Conservation (phyloP, 345 rosid genomes). For the Bruguiera gymnorhiza region DNA sequence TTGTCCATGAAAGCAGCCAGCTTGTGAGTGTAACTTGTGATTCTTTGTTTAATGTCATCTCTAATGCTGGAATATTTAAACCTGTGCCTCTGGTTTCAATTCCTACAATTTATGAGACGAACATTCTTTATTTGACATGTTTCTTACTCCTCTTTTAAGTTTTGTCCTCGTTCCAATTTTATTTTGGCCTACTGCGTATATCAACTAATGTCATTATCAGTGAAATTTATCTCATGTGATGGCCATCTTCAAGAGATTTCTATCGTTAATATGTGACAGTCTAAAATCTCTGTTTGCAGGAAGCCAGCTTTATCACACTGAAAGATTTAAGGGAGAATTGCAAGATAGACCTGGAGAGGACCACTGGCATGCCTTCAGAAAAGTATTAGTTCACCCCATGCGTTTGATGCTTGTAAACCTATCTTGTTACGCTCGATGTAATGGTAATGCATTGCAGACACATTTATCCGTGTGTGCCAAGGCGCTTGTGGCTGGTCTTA, state of each 20-base stretch:
- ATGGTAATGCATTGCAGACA: too few relatives aligned
- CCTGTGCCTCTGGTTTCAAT: background rate
- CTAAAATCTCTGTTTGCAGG: slow-evolving; percentile 43
- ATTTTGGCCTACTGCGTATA: too few relatives aligned
- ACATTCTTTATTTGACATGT: background rate
- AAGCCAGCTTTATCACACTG: slow-evolving; percentile 44
- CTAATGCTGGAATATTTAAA: background rate
- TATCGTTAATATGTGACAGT: background rate
- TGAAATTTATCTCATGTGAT: background rate
- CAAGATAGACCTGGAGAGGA: slow-evolving; percentile 63
- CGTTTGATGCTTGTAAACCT: slow-evolving; percentile 18
- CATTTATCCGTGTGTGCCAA: background rate
- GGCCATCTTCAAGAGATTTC: background rate
- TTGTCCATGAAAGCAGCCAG: slow-evolving; percentile 57
- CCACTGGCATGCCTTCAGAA: slow-evolving; percentile 41
- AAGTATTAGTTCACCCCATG: slow-evolving; percentile 28
- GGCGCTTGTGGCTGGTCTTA: slow-evolving; percentile 7
- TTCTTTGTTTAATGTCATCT: background rate
- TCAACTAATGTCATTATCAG: too few relatives aligned
- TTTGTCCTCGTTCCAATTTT: too few relatives aligned
- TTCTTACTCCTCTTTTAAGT: too few relatives aligned
- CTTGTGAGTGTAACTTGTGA: slow-evolving; percentile 55
- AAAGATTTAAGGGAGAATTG: slow-evolving; percentile 70
- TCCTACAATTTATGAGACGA: background rate
- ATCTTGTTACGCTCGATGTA: slow-evolving; percentile 11